Percentiles rank a stretch among this genome's conserved stretches.
phyloP scores from a whole-genome alignment of 2,329 filamentous ascomycete genomes.

The Trichoderma hamatum region DNA sequence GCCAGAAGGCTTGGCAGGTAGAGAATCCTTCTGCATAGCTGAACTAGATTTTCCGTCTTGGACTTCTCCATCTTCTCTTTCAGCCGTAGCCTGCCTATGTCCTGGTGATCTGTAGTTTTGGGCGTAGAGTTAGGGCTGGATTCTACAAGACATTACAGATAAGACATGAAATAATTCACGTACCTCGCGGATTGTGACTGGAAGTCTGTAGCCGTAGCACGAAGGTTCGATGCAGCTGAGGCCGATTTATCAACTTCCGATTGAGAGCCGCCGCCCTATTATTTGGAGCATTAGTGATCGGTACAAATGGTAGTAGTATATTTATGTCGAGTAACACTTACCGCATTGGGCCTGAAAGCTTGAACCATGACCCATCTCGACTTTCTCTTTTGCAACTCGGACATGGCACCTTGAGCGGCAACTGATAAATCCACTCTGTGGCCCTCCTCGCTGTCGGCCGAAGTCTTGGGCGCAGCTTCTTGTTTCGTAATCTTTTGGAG shows the following conservation, averaged over 20 bases:
- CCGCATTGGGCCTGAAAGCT: slow-evolving; percentile 68
- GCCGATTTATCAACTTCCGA: slow-evolving; percentile 38
- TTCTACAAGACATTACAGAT: background rate
- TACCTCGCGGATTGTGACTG: slow-evolving; percentile 55
- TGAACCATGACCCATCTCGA: slow-evolving; percentile 74
- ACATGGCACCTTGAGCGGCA: slow-evolving; percentile 71
- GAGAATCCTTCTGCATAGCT: slow-evolving; percentile 37
- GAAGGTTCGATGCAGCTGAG: slow-evolving; percentile 47
- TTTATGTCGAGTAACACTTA: slow-evolving; percentile 40
- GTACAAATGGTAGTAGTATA: background rate
- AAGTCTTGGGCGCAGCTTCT: slow-evolving; percentile 55
- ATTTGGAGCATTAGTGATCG: slow-evolving; percentile 29
- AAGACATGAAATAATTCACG: slow-evolving; percentile 30
- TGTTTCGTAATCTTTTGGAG: slow-evolving; percentile 68
- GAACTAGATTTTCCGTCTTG: slow-evolving; percentile 53
- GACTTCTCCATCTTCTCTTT: slow-evolving; percentile 75
- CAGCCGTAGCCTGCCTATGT: slow-evolving; percentile 39
- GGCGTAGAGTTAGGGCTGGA: slow-evolving; percentile 28
- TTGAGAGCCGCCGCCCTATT: slow-evolving; percentile 37
- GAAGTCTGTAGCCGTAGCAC: slow-evolving; percentile 65
- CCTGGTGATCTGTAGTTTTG: slow-evolving; percentile 28
- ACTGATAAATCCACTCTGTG: slow-evolving; percentile 74
- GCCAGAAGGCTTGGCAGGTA: slow-evolving; percentile 40
- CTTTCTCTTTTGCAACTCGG: slow-evolving; percentile 68
- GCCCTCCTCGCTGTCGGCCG: slow-evolving; percentile 55